phyloP scores from a whole-genome alignment of 768 basidiomycete species.

The Mycena filopes region DNA sequence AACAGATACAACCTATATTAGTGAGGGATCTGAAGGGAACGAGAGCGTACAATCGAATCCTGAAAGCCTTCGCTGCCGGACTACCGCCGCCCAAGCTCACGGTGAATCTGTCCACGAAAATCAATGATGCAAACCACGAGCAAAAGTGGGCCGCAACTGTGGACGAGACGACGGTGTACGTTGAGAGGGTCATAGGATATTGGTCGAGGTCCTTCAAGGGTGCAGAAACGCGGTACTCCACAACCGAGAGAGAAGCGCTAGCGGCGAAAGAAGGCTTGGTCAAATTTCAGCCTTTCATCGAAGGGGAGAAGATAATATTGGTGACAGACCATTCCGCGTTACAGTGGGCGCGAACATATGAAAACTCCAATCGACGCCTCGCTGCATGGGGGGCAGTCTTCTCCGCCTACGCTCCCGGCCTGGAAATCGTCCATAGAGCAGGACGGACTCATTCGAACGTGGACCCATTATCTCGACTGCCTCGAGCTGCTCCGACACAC shows the following conservation, averaged over 20 bases:
- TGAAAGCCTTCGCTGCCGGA: not conserved
- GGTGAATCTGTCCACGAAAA: not conserved
- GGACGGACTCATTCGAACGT: slow-evolving; percentile 17
- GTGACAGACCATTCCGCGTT: slow-evolving; percentile 14
- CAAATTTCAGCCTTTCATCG: slow-evolving; percentile 42
- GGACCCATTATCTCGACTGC: slow-evolving; percentile 2
- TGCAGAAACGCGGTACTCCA: not conserved
- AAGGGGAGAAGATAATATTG: slow-evolving; percentile 38
- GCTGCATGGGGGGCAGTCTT: slow-evolving; percentile 40
- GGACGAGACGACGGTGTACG: not conserved
- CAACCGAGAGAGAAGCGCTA: not conserved
- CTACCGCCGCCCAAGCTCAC: not conserved
- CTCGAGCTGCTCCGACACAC: not conserved
- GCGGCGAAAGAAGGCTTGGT: slow-evolving; percentile 9
- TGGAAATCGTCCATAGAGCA: slow-evolving; percentile 10
- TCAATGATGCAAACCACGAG: not conserved
- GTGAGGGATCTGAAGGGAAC: slow-evolving; percentile 36
- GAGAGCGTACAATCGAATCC: not conserved
- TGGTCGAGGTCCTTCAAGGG: no score
- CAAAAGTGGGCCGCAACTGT: not conserved
- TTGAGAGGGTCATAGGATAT: no score
- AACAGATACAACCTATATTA: not conserved
- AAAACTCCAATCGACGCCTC: slow-evolving; percentile 28
- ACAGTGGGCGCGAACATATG: slow-evolving; percentile 5
- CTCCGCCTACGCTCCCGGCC: slow-evolving; percentile 8